Evolutionary conservation across 768 basidiomycete species (phyloP).

Genomic region (Tricholoma hemisulphureum): DNA sequence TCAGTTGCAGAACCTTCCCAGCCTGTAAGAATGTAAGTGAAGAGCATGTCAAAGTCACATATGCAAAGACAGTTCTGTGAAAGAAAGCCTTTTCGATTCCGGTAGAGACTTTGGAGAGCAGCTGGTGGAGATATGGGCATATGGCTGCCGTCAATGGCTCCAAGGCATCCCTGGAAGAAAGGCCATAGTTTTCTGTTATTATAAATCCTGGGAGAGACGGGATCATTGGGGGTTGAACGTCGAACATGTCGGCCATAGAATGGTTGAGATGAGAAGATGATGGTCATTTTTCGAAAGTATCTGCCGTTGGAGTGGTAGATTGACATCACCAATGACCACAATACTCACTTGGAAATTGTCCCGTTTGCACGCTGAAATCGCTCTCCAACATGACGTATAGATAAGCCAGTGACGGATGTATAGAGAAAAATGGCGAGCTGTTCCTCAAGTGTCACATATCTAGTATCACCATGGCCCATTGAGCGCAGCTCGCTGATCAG

Average conservation of each 20-base stretch:
- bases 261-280: constrained; percentile 6
- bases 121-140: constrained; percentile 10
- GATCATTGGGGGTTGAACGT: constrained; percentile 6
- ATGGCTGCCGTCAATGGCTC: constrained; percentile 22
- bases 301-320: not conserved
- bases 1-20: not conserved
- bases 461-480: too few relatives aligned
- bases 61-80: too few relatives aligned
- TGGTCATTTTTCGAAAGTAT: constrained; percentile 6
- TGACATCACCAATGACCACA: not conserved
- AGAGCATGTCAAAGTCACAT: too few relatives aligned
- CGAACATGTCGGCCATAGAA: constrained; percentile 16
- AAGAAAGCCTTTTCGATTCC: constrained; percentile 13
- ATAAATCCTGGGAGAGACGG: constrained; percentile 8
- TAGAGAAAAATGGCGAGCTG: not conserved
- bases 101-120: not conserved
- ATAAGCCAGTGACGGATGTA: not conserved
- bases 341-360: not conserved
- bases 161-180: constrained; percentile 22
- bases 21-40: too few relatives aligned
- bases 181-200: constrained; percentile 24
- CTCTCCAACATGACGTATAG: not conserved
- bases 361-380: not conserved
- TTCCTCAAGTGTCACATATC: too few relatives aligned
- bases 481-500: too few relatives aligned